Conservation (phyloP, 1,139 yeast genomes). For the Saccharomyces hybrid region DNA sequence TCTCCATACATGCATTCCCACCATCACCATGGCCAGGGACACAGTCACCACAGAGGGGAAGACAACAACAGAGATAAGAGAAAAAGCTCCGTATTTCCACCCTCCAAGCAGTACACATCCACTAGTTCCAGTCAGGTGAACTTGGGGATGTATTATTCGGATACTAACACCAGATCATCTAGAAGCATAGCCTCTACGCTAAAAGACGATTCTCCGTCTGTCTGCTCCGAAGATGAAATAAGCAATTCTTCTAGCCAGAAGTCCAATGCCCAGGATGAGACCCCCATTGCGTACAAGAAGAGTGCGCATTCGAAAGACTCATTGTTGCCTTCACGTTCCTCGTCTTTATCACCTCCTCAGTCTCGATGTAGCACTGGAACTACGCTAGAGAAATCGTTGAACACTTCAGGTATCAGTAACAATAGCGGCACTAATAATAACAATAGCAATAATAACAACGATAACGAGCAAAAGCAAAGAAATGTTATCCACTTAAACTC, state of each 20-base stretch:
- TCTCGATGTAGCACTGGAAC: not conserved
- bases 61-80: conserved; percentile 1
- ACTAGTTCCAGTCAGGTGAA: conserved; percentile 2
- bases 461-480: not conserved
- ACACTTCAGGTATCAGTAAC: not conserved
- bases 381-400: not conserved
- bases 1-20: not conserved
- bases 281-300: not conserved
- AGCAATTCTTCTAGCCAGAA: conserved; percentile 2
- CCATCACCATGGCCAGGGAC: not conserved
- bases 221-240: conserved; percentile 6
- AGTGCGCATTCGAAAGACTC: not conserved
- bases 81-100: conserved; percentile 3
- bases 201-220: conserved; percentile 7
- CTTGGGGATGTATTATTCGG: conserved; percentile 3
- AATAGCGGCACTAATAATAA: no score
- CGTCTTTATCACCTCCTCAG: conserved; percentile 1
- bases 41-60: not conserved
- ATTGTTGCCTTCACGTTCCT: not conserved
- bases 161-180: conserved; percentile 6
- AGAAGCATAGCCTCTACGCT: conserved; percentile 5
- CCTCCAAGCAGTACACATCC: conserved; percentile 2
- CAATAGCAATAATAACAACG: conserved; percentile 1
- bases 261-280: not conserved
- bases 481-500: conserved; percentile 15